phyloP scores from a whole-genome alignment of 495 filamentous ascomycete genomes.

The Eremomyces bilateralis region DNA sequence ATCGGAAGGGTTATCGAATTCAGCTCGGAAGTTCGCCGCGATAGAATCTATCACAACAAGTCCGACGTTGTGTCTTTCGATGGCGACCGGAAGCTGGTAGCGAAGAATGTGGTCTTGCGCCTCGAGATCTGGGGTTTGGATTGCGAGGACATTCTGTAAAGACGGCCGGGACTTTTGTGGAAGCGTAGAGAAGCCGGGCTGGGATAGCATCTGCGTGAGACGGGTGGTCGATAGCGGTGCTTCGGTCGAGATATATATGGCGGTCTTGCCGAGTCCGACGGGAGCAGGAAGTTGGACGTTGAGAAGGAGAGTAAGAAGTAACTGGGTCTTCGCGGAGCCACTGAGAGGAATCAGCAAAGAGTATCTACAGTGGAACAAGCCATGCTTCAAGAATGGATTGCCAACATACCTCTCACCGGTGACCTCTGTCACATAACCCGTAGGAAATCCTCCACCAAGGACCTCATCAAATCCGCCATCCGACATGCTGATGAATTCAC shows the following conservation, averaged over 20 bases:
- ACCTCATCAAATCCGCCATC: conserved; percentile 51
- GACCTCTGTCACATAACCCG: conserved; percentile 69
- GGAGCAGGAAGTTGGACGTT: conserved; percentile 58
- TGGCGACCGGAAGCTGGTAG: conserved; percentile 76
- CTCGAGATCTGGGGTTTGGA: conserved; percentile 79
- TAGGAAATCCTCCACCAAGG: conserved; percentile 67
- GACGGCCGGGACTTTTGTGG: conserved; percentile 31
- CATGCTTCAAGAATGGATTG: not conserved
- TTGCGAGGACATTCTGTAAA: conserved; percentile 46
- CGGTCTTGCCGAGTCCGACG: conserved; percentile 38
- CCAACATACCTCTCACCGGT: conserved; percentile 58
- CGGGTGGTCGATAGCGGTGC: conserved; percentile 59
- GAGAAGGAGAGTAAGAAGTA: conserved; percentile 65
- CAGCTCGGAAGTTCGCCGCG: conserved; percentile 83
- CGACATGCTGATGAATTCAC: conserved; percentile 61
- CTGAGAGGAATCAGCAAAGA: conserved; percentile 17
- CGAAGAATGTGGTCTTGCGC: conserved; percentile 84
- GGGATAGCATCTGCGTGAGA: conserved; percentile 51
- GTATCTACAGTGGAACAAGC: not conserved
- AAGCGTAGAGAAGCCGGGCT: conserved; percentile 34
- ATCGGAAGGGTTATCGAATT: conserved; percentile 37
- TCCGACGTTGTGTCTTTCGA: conserved; percentile 49
- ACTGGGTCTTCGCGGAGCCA: conserved; percentile 89
- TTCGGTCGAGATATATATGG: conserved; percentile 93
- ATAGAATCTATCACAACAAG: conserved; percentile 76